Percentiles rank a stretch among this genome's conserved stretches.
Evolutionary conservation across 345 rosid species (phyloP).

Genomic region (Hypericum perforatum): DNA sequence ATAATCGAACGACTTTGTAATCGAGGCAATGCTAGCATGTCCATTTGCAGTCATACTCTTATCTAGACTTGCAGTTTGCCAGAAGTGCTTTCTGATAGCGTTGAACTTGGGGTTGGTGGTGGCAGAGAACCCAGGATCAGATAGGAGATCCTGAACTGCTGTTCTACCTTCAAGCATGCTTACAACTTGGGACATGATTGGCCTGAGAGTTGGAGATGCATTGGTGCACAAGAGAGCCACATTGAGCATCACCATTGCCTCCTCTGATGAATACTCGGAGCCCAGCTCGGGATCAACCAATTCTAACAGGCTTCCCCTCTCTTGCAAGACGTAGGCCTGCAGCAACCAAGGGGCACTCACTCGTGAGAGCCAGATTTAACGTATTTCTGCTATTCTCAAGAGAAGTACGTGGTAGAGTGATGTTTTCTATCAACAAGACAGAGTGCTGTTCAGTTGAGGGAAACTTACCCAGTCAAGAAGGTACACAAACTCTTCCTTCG

Average conservation of each 20-base stretch:
- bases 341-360: constrained; percentile 4
- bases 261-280: constrained; percentile 47
- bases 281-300: constrained; percentile 53
- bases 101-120: constrained; percentile 48
- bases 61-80: constrained; percentile 58
- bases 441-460: not conserved
- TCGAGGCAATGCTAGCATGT: constrained; percentile 22
- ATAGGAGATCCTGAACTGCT: constrained; percentile 53
- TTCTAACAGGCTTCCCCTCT: constrained; percentile 51
- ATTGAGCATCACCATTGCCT: constrained; percentile 63
- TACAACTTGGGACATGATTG: constrained; percentile 80
- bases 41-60: constrained; percentile 35
- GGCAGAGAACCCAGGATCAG: constrained; percentile 60
- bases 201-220: constrained; percentile 78
- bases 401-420: not conserved
- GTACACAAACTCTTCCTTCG: constrained; percentile 61
- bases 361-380: not conserved
- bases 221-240: constrained; percentile 75
- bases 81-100: constrained; percentile 68
- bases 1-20: constrained; percentile 13
- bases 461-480: constrained; percentile 72
- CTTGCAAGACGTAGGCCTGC: constrained; percentile 70
- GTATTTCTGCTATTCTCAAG: not conserved
- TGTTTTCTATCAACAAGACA: too few relatives aligned
- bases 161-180: constrained; percentile 77